Base-by-base conservation (phyloP, 1,284 basidiomycete species). In the Ceratobasidium sp. region DNA sequence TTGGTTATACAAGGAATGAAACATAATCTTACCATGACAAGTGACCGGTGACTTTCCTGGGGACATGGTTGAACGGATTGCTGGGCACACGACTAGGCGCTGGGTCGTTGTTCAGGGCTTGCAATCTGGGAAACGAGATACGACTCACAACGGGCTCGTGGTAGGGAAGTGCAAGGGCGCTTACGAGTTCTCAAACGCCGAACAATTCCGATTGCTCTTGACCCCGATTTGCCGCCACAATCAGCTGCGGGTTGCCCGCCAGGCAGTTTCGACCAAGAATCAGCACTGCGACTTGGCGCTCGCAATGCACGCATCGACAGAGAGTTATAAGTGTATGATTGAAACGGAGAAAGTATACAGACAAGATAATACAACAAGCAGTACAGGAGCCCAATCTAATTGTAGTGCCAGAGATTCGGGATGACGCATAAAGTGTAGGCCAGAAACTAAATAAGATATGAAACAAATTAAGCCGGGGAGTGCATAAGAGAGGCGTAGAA, bases 1-100 rank as follows among this genome's bases (percentile, higher is more conserved):
- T 69, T 28, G n/a, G 33, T 40, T 10, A 33, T 13, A 57, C 42
- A 13, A 38, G 54, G 61, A 4, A 33, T 20, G 61, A 77, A 66
- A 44, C 42, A 65, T n/a, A 48, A 70, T 74, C 88, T 77, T 80
- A 94, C 94, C 91, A 81, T 97, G 96, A 84, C 96, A 97, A 50
- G 96, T 97, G 79, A 97, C 94, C 0, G 94, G 94, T 1, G 94
- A 94, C 82, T 65, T 75, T 65, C 59, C 38, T 10, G 28, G n/a
- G 15, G 73, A 52, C 73, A 75, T 65, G 48, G 46, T 3, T 15
- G 28, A 23, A 44, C 13, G n/a, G 6, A n/a, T 3, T n/a, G 61
- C 42, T 44, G 20, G 33, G n/a, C n/a, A n/a, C n/a, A n/a, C n/a
- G n/a, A n/a, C n/a, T n/a, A n/a, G n/a, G n/a, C n/a, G n/a, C n/a